Evolutionary conservation across 352 stramenopile genomes (phyloP).

Genomic region (Stramenopiles sp.): DNA sequence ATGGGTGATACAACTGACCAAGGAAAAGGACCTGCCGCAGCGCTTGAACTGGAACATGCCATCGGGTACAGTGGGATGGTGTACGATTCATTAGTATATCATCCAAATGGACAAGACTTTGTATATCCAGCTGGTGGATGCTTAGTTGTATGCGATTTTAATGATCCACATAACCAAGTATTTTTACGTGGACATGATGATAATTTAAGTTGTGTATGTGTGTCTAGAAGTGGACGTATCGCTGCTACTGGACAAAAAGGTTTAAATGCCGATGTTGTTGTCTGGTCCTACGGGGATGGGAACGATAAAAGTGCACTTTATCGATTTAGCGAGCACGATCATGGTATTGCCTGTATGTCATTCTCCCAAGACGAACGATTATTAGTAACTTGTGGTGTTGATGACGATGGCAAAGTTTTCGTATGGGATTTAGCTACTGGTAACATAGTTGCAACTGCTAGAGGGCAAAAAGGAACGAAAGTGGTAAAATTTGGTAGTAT

Average conservation of each 20-base stretch:
- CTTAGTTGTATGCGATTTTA: conserved; percentile 26
- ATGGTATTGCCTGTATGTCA: conserved; percentile 47
- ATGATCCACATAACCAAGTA: conserved; percentile 27
- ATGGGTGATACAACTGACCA: too few species aligned
- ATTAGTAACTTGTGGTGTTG: conserved; percentile 44
- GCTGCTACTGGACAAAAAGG: conserved; percentile 58
- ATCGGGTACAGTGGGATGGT: conserved; percentile 56
- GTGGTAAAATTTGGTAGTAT: conserved; percentile 29
- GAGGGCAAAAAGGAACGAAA: conserved; percentile 21
- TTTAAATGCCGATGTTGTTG: conserved; percentile 49
- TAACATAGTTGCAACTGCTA: conserved; percentile 47
- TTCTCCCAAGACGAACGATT: conserved; percentile 73
- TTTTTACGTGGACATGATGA: conserved; percentile 58
- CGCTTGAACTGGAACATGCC: conserved; percentile 70
- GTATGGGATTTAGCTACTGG: conserved; percentile 66
- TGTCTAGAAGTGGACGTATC: conserved; percentile 44
- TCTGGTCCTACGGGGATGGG: conserved; percentile 79
- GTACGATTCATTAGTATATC: conserved; percentile 52
- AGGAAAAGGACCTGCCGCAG: too few species aligned
- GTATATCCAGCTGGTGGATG: conserved; percentile 59
- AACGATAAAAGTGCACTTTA: conserved; percentile 38
- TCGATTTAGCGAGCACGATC: conserved; percentile 64
- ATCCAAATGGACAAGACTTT: conserved; percentile 49
- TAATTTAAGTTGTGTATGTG: conserved; percentile 45
- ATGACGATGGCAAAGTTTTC: conserved; percentile 54